Evolutionary conservation across 106 monocot species (phyloP), one percentile per base, ranked within the genome.

Genomic region (Platanthera guangdongensis): DNA sequence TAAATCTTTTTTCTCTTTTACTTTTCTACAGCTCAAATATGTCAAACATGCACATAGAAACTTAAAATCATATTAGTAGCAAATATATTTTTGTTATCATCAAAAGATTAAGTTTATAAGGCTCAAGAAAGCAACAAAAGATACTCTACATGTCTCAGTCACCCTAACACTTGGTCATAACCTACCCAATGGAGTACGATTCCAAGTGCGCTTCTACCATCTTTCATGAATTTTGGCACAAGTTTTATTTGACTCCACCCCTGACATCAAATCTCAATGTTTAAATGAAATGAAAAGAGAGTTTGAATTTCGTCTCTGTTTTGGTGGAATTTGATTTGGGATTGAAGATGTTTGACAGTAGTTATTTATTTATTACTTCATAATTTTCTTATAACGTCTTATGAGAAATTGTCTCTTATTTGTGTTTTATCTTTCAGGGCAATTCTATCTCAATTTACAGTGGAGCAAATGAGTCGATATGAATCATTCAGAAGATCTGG

Each of bases 401-500:
- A 12, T 72, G 72, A 72, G 49, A 72, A 72, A 51, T 21, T 9
- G 9, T 51, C 22, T 72, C 16, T 49, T 22, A 60, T 45, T 72
- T 22, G 9, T 51, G n/a, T 51, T 54, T 0, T 15, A 11, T 55
- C 32, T 85, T 49, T 57, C 80, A 99, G 94, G 86, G 83, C 80
- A 68, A 92, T 99, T 67, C 75, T 99, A 22, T 84, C 89, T 4
- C 87, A 86, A 47, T 99, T 99, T 75, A 92, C 91, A 6, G 89
- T 82, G 77, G 91, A 86, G 22, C 97, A 99, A 80, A 94, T 99
- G 97, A 94, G 87, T 78, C 87, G 97, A 55, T 99, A 99, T 50
- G 97, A 99, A 60, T 99, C 97, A 53, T 99, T 99, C 75, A 80
- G 97, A 74, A 89, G 97, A 79, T 99, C 97, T 83, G 94, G 94